Conservation (phyloP, 768 basidiomycete genomes). For the Pleurotus djamor region DNA sequence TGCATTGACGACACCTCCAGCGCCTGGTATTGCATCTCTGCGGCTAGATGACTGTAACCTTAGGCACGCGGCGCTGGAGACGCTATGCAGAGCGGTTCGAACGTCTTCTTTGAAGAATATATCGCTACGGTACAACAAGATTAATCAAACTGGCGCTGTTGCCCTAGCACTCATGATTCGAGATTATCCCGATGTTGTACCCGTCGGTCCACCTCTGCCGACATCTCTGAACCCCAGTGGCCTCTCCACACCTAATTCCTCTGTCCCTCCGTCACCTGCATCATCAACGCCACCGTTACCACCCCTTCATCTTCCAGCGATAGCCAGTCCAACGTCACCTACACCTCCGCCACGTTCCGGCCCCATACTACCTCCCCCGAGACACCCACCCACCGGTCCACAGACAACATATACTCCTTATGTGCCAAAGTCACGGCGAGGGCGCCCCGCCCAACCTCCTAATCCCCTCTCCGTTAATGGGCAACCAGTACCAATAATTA, state of each 20-base stretch:
- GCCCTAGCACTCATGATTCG: constrained; percentile 94
- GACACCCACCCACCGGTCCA: constrained; percentile 42
- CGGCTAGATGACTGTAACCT: constrained; percentile 86
- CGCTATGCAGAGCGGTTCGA: constrained; percentile 84
- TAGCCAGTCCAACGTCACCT: constrained; percentile 24
- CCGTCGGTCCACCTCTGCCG: constrained; percentile 27
- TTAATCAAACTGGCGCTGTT: constrained; percentile 82
- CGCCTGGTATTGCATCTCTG: constrained; percentile 68
- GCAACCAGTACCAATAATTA: constrained; percentile 64
- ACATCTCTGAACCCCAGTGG: constrained; percentile 20
- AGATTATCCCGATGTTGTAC: constrained; percentile 86
- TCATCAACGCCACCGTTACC: constrained; percentile 28
- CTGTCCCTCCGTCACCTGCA: constrained; percentile 33
- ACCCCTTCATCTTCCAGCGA: constrained; percentile 25
- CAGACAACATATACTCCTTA: constrained; percentile 86
- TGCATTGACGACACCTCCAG: constrained; percentile 55
- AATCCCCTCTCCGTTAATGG: constrained; percentile 43
- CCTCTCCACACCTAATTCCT: constrained; percentile 26
- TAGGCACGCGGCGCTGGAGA: constrained; percentile 72
- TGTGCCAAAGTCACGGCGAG: constrained; percentile 63
- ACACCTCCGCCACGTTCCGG: constrained; percentile 26
- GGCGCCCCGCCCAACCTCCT: constrained; percentile 33
- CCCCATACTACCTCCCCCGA: constrained; percentile 33
- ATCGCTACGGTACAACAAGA: constrained; percentile 86
- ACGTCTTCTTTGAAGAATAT: constrained; percentile 84